These are phyloP conservation scores for Colletotrichum costaricense DNA, from an alignment of 2,329 filamentous ascomycete species.

Conservation along the genomic window DNA sequence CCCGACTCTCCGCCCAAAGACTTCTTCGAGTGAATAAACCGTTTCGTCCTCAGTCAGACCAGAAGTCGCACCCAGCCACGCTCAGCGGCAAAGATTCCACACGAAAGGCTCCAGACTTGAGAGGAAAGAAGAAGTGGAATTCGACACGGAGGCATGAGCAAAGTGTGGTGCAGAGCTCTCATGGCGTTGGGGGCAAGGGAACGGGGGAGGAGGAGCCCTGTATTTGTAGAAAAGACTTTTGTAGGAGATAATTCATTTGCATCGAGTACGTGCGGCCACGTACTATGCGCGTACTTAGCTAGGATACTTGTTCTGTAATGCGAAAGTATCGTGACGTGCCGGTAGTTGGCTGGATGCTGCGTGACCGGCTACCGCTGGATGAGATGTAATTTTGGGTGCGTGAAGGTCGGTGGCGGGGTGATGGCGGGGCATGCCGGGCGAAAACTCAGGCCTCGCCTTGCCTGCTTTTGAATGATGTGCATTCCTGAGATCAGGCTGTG, in stretches of 20 bases:
- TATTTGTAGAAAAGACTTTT: slow-evolving; percentile 28
- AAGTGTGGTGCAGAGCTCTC: background rate
- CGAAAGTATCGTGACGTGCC: background rate
- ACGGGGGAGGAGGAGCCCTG: slow-evolving; percentile 3
- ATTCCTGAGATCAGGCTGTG: background rate
- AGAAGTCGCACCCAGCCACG: background rate
- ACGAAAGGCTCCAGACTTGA: background rate
- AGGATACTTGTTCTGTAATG: slow-evolving; percentile 19
- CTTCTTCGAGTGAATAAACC: background rate
- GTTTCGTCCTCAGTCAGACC: background rate
- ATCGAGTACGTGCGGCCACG: background rate
- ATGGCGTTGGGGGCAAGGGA: background rate
- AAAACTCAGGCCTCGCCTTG: too few relatives aligned
- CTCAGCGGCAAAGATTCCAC: background rate
- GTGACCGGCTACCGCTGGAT: background rate
- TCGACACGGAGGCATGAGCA: background rate
- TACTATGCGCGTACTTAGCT: background rate
- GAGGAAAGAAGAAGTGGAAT: background rate
- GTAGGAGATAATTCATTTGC: slow-evolving; percentile 32
- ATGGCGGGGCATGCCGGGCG: too few relatives aligned
- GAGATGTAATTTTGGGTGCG: background rate
- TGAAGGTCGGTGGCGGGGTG: too few relatives aligned
- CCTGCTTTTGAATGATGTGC: background rate
- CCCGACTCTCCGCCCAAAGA: background rate
- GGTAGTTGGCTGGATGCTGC: background rate